Evolutionary conservation across 495 filamentous ascomycete species (phyloP).

Genomic region (Neurospora intermedia): DNA sequence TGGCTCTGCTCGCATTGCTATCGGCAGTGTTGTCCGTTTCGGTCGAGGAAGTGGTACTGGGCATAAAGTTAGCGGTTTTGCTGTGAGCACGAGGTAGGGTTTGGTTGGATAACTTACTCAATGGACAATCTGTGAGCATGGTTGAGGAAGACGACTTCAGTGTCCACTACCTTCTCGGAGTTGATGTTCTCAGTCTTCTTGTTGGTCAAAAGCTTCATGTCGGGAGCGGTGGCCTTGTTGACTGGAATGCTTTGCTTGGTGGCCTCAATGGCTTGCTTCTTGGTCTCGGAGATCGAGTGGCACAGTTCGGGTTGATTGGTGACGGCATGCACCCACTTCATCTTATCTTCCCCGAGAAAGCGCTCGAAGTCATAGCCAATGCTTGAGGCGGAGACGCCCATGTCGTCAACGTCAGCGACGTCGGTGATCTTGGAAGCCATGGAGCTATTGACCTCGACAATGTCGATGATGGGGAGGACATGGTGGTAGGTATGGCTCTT

Average conservation of each 20-base stretch:
- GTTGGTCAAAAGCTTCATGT: neutral
- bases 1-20: neutral
- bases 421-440: neutral
- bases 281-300: neutral
- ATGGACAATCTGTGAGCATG: neutral
- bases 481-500: neutral
- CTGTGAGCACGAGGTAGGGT: neutral
- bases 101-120: neutral
- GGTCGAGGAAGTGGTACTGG: neutral
- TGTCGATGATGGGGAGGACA: neutral
- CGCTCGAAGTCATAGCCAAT: neutral
- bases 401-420: neutral
- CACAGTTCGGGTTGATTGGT: neutral
- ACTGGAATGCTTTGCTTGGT: neutral
- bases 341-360: neutral
- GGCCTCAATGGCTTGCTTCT: neutral
- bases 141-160: neutral
- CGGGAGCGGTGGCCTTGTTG: neutral
- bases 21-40: neutral
- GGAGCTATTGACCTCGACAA: neutral
- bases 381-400: neutral
- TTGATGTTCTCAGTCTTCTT: neutral
- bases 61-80: neutral
- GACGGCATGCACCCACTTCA: neutral
- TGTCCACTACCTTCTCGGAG: neutral